These are phyloP conservation scores for Coemansia sp. DNA, from an alignment of 192 early-diverging fungal genomes.

Conservation along the genomic window DNA sequence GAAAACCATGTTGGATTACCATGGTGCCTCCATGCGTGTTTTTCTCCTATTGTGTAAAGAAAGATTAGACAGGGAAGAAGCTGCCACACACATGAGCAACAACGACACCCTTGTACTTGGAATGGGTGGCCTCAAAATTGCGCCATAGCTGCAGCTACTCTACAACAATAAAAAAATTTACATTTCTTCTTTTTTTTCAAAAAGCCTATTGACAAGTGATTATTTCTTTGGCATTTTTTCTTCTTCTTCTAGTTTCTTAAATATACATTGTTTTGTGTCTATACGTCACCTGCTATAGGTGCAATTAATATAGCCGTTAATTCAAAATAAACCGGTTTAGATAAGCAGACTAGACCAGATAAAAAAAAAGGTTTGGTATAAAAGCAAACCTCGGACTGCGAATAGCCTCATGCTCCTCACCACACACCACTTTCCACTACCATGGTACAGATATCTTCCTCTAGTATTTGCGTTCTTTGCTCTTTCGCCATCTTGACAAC, in stretches of 20 bases:
- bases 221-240: not conserved
- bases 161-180: not conserved
- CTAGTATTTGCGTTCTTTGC: not conserved
- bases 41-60: conserved; percentile 33
- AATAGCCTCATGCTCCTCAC: too few species aligned
- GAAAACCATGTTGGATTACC: conserved; percentile 33
- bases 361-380: conserved; percentile 6
- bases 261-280: not conserved
- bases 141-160: conserved; percentile 3
- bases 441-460: not conserved
- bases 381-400: not conserved
- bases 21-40: conserved; percentile 27
- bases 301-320: not conserved
- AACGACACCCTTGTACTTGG: conserved; percentile 24
- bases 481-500: not conserved
- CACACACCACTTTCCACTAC: not conserved
- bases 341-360: not conserved
- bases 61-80: not conserved
- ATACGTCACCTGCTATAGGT: not conserved
- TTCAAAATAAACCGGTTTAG: not conserved
- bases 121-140: conserved; percentile 26
- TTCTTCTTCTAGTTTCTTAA: not conserved
- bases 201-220: not conserved
- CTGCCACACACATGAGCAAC: conserved; percentile 1
- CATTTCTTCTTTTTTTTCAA: not conserved